Conservation (phyloP, 768 basidiomycete genomes). For the Suillus sp. region DNA sequence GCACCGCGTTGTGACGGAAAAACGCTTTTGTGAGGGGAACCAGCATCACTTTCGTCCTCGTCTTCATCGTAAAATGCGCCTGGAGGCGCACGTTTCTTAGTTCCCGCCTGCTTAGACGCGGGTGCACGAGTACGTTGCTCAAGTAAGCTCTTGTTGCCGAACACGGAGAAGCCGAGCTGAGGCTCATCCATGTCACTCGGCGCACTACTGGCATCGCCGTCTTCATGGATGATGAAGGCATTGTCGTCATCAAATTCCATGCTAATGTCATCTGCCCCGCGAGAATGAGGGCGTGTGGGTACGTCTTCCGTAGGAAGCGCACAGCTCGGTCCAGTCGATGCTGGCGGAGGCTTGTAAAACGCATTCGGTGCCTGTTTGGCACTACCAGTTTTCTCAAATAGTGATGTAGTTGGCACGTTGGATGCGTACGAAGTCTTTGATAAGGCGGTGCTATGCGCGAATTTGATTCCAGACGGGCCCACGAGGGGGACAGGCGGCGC, state of each 20-base stretch:
- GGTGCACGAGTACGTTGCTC: constrained; percentile 17
- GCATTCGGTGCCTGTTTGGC: constrained; percentile 63
- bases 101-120: constrained; percentile 18
- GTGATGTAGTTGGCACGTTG: constrained; percentile 18
- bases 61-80: constrained; percentile 52
- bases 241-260: constrained; percentile 17
- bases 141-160: constrained; percentile 23
- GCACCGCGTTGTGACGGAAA: constrained; percentile 6
- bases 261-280: constrained; percentile 17
- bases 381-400: constrained; percentile 47
- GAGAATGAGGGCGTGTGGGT: constrained; percentile 11
- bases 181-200: constrained; percentile 13
- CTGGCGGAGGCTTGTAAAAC: constrained; percentile 59
- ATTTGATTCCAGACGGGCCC: constrained; percentile 14
- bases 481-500: constrained; percentile 16
- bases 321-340: constrained; percentile 18
- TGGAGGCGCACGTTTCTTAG: constrained; percentile 40
- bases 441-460: constrained; percentile 5
- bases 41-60: constrained; percentile 24
- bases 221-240: constrained; percentile 10
- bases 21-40: constrained; percentile 17
- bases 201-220: constrained; percentile 8
- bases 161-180: constrained; percentile 33
- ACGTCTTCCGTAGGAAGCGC: constrained; percentile 16
- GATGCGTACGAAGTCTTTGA: constrained; percentile 13